Percentiles rank a stretch among this genome's conserved stretches.
Evolutionary conservation across 1,284 basidiomycete genomes (phyloP).

Genomic region (Porphyrellus sp.): DNA sequence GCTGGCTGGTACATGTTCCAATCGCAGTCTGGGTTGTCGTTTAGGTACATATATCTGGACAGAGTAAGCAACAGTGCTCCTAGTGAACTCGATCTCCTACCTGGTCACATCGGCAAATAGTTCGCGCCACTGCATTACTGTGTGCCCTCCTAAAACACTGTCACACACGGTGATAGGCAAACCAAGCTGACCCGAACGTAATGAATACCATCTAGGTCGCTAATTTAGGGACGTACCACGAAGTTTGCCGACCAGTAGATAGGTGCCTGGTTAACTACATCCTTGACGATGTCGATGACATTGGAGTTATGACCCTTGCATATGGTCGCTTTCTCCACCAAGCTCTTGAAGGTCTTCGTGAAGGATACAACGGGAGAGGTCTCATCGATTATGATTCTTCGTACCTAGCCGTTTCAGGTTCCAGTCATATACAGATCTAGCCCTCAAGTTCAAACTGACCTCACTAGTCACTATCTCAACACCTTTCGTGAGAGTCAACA

Average conservation of each 20-base stretch:
- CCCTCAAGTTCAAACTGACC: constrained; percentile 15
- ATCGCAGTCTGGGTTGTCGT: constrained; percentile 52
- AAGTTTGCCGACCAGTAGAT: constrained; percentile 62
- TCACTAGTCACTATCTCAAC: background rate
- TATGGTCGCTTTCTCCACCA: constrained; percentile 19
- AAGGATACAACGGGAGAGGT: constrained; percentile 13
- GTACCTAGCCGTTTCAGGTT: constrained; percentile 10
- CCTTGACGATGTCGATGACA: constrained; percentile 65
- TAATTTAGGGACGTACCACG: constrained; percentile 44
- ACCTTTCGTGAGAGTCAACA: constrained; percentile 21
- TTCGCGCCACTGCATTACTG: constrained; percentile 48
- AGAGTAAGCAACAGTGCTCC: background rate
- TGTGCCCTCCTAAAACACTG: constrained; percentile 47
- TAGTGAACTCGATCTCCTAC: constrained; percentile 30
- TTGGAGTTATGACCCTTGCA: constrained; percentile 36
- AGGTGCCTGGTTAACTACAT: constrained; percentile 68
- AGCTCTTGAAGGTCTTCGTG: constrained; percentile 3
- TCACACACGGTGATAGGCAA: constrained; percentile 58
- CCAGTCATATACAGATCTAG: background rate
- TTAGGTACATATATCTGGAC: constrained; percentile 60
- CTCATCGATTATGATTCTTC: constrained; percentile 11
- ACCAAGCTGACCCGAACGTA: constrained; percentile 40
- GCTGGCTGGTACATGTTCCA: constrained; percentile 57
- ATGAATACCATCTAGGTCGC: constrained; percentile 20
- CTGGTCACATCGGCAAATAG: constrained; percentile 54